phyloP scores from a whole-genome alignment of 306 rosid species.

The Vigna angularis region DNA sequence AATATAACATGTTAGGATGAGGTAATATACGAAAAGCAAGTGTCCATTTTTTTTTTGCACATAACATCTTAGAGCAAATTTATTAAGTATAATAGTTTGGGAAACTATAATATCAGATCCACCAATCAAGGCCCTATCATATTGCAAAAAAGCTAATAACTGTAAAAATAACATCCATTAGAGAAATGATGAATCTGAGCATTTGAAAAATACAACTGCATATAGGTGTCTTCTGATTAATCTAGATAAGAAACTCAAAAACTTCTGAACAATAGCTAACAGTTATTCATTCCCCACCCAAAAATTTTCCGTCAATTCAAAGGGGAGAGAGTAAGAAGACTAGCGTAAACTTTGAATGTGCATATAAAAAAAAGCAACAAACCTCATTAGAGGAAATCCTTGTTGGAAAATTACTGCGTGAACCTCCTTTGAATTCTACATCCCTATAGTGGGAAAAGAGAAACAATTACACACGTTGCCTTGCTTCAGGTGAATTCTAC shows the following conservation, averaged over 20 bases:
- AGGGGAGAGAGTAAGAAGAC: neutral
- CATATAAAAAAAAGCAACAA: conserved; percentile 42
- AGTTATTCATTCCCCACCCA: neutral
- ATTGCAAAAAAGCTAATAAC: conserved; percentile 23
- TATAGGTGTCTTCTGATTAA: neutral
- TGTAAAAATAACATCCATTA: neutral
- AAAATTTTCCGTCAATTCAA: conserved; percentile 5
- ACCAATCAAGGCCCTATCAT: conserved; percentile 13
- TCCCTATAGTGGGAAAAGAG: conserved; percentile 48
- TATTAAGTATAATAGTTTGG: conserved; percentile 14
- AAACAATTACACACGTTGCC: conserved; percentile 23
- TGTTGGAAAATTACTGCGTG: conserved; percentile 47
- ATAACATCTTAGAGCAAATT: conserved; percentile 24
- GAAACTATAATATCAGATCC: conserved; percentile 29
- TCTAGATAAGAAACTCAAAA: conserved; percentile 7
- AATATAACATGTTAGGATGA: conserved; percentile 38
- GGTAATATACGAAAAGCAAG: conserved; percentile 31
- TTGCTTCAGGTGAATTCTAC: neutral
- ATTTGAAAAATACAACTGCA: conserved; percentile 9
- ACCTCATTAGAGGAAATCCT: conserved; percentile 79
- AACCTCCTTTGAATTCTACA: conserved; percentile 43
- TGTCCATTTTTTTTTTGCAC: neutral
- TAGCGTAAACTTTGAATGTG: neutral
- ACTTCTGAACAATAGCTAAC: neutral
- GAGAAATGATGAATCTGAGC: neutral